Evolutionary conservation across 2,329 filamentous ascomycete species (phyloP).

Genomic region (Penicillium sumatraense): DNA sequence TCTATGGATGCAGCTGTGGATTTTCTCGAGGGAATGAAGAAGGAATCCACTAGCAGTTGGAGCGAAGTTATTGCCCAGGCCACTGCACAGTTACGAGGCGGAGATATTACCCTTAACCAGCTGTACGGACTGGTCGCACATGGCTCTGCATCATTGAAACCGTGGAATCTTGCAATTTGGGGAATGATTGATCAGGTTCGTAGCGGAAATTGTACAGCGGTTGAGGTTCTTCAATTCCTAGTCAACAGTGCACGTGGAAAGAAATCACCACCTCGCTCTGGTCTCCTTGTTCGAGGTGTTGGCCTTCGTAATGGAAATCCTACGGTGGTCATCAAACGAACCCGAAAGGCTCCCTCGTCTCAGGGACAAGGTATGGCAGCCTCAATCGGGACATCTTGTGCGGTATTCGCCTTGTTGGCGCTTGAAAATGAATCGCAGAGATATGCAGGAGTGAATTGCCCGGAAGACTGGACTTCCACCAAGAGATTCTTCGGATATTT

Average conservation of each 20-base stretch:
- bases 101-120: constrained; percentile 18
- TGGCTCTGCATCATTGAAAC: constrained; percentile 5
- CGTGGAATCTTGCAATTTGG: constrained; percentile 15
- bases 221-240: constrained; percentile 15
- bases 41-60: not conserved
- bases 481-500: constrained; percentile 13
- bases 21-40: constrained; percentile 10
- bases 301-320: not conserved
- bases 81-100: constrained; percentile 5
- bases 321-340: not conserved
- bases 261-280: not conserved
- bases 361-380: constrained; percentile 14
- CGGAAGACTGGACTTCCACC: constrained; percentile 20
- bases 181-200: constrained; percentile 18
- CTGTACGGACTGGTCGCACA: constrained; percentile 10
- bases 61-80: not conserved
- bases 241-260: not conserved
- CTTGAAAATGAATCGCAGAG: constrained; percentile 8
- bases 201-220: constrained; percentile 14
- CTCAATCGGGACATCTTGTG: constrained; percentile 13
- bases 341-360: constrained; percentile 2
- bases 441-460: constrained; percentile 15
- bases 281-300: not conserved
- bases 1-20: constrained; percentile 13
- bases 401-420: constrained; percentile 20